Conservation (phyloP, 169 alveolate species). For the Pseudocohnilembus persalinus region DNA sequence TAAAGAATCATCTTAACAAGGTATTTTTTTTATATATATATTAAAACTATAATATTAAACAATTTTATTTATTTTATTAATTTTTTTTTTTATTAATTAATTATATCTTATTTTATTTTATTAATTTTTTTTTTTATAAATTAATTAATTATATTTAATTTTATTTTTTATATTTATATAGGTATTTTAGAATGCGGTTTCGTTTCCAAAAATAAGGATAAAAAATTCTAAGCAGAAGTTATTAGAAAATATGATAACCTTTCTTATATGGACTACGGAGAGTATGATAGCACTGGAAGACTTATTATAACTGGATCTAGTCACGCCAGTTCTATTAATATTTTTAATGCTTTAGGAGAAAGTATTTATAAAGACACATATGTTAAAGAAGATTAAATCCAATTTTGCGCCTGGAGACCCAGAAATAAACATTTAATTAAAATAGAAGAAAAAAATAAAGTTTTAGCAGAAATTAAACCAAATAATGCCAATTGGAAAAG, state of each 20-base stretch:
- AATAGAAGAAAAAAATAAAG: not conserved
- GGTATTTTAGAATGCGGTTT: constrained; percentile 18
- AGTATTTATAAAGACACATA: constrained; percentile 1
- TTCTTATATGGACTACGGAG: constrained; percentile 10
- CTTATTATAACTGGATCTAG: constrained; percentile 13
- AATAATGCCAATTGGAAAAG: not conserved
- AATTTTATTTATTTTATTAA: too few relatives aligned
- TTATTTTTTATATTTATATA: too few relatives aligned
- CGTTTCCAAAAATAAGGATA: constrained; percentile 14
- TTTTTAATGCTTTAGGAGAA: constrained; percentile 25
- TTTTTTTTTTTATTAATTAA: too few relatives aligned
- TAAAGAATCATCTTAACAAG: constrained; percentile 10
- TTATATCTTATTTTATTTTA: too few relatives aligned
- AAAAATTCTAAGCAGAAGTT: constrained; percentile 6
- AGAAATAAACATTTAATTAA: not conserved
- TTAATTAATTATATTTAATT: too few relatives aligned
- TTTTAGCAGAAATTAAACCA: not conserved
- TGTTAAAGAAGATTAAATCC: not conserved
- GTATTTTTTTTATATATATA: not conserved
- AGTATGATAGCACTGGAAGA: constrained; percentile 11
- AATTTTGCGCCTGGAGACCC: constrained; percentile 15
- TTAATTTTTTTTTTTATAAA: too few relatives aligned
- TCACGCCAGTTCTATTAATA: not conserved
- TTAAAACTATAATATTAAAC: too few relatives aligned
- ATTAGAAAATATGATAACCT: constrained; percentile 4